Evolutionary conservation across 2,329 filamentous ascomycete species (phyloP), one percentile per base, ranked within the genome.

Genomic region (Trichoderma arundinaceum): DNA sequence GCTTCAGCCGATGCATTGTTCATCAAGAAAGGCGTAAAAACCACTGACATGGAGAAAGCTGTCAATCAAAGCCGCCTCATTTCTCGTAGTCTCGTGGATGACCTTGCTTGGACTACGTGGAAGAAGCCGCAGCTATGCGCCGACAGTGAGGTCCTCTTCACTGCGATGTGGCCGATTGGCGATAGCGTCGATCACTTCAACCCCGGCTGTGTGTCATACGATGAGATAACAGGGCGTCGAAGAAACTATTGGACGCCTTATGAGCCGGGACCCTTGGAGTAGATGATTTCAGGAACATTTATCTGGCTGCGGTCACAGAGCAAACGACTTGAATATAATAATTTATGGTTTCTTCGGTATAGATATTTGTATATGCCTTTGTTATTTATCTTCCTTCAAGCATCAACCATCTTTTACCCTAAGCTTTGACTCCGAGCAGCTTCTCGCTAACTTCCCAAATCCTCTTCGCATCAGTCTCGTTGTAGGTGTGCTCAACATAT

Each of bases 111-210:
- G 88, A 81, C 84, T 3, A 80, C 76, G 0, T 90, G 86, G 86
- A 88, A 85, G 69, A 79, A 82, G 57, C 86, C 86, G 59, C 76
- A 78, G 7, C 78, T 79, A 0, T 90, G 88, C 71, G 74, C 70
- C 0, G 77, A 79, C 7, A 80, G 85, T 51, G 82, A 90, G 73
- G 74, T 88, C 2, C 87, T 87, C 67, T 81, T 86, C 52, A 78
- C 89, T n/a, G 86, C 86, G 1, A 88, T 90, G 71, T 90, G 87
- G 87, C 88, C 87, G 0, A 78, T 82, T 72, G 87, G 87, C 0
- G 78, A 75, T 0, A 71, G 76, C 0, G 79, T 85, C 32, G 87
- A 90, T 71, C 84, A 87, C 69, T 80, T 73, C 72, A 59, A 71
- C 12, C 76, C 76, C 0, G 76, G 71, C 2, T 78, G 76, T 22